phyloP scores from a whole-genome alignment of 1,284 basidiomycete species.

The Microbotryomycetes sp. region DNA sequence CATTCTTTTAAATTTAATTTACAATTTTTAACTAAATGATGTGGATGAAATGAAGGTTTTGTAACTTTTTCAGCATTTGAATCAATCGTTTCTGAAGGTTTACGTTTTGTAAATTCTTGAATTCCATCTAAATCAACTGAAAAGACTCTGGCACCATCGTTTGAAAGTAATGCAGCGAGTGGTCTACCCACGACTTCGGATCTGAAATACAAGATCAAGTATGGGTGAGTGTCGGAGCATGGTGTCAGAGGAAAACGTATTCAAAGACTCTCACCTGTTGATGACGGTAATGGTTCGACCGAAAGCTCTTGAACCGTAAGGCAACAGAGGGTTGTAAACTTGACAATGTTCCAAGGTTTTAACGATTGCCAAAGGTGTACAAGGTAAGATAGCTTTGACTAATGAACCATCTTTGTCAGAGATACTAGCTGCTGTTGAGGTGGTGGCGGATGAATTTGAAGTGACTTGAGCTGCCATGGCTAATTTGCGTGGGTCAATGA shows the following conservation, averaged over 20 bases:
- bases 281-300: conserved; percentile 90
- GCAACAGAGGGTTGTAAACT: conserved; percentile 84
- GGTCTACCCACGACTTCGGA: conserved; percentile 96
- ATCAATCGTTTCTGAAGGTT: conserved; percentile 24
- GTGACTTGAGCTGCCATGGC: conserved; percentile 36
- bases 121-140: conserved; percentile 90
- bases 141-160: conserved; percentile 91
- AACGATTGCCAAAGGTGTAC: conserved; percentile 88
- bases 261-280: conserved; percentile 64
- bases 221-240: neutral
- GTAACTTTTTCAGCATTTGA: conserved; percentile 36
- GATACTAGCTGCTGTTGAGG: conserved; percentile 10
- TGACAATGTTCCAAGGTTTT: conserved; percentile 86
- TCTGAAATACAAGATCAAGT: conserved; percentile 45
- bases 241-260: neutral
- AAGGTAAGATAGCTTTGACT: conserved; percentile 91
- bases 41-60: conserved; percentile 59
- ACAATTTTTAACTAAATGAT: conserved; percentile 68
- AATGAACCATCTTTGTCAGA: conserved; percentile 50
- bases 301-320: conserved; percentile 90
- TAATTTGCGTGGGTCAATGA: conserved; percentile 43
- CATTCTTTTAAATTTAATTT: conserved; percentile 63
- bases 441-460: conserved; percentile 27
- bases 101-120: conserved; percentile 53
- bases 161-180: conserved; percentile 83